phyloP scores from a whole-genome alignment of 129 eudicot species.

The Kitagawia praeruptora region DNA sequence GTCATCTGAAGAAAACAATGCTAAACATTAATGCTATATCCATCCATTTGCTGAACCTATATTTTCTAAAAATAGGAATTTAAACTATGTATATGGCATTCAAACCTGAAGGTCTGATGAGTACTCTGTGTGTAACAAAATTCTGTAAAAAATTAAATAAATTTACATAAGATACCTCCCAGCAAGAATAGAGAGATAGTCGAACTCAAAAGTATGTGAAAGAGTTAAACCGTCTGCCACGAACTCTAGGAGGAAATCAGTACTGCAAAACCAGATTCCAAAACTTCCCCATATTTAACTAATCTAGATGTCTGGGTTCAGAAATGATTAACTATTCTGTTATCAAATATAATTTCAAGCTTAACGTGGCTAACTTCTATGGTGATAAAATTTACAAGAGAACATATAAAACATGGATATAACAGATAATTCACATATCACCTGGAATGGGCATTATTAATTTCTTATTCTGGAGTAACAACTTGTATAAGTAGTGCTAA shows the following conservation, averaged over 20 bases:
- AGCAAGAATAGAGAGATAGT: background rate
- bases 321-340: background rate
- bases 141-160: conserved; percentile 34
- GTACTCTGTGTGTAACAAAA: conserved; percentile 67
- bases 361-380: background rate
- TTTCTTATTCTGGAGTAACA: background rate
- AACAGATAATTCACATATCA: background rate
- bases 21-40: background rate
- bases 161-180: background rate
- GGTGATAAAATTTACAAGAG: background rate
- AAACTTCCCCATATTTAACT: background rate
- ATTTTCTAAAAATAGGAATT: background rate
- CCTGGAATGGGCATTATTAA: background rate
- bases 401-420: background rate
- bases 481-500: background rate
- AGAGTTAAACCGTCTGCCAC: background rate
- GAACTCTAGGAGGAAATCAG: background rate
- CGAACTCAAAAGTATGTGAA: background rate
- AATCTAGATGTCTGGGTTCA: background rate
- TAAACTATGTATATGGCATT: background rate
- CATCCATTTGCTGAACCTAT: background rate
- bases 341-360: background rate
- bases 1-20: conserved; percentile 11
- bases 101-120: conserved; percentile 41
- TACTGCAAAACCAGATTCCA: background rate